Conservation (phyloP, 2,329 filamentous ascomycete genomes). For the Mollisiaceae sp. region DNA sequence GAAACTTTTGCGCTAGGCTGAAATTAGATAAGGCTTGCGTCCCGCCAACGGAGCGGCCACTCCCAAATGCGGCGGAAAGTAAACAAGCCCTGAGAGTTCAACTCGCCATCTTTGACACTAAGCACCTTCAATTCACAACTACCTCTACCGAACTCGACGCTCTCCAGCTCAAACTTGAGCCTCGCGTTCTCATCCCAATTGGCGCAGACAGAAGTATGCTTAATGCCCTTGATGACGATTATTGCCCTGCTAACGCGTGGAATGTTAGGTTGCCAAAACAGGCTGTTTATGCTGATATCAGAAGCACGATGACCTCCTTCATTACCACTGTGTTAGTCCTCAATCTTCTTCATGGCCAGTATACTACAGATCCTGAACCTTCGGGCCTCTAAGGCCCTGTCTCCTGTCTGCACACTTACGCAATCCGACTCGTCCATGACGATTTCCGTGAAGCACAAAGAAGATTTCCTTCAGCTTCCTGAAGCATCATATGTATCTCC, state of each 20-base stretch:
- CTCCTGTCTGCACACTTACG: conserved; percentile 38
- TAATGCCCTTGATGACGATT: conserved; percentile 1
- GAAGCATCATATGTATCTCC: conserved; percentile 45
- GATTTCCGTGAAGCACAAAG: conserved; percentile 27
- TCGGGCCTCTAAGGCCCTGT: conserved; percentile 26
- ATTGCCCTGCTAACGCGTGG: conserved; percentile 39
- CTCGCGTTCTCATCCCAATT: background rate
- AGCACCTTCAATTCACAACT: background rate
- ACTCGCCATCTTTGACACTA: background rate
- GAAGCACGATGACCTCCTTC: conserved; percentile 71
- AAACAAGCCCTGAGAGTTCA: conserved; percentile 1
- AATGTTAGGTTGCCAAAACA: conserved; percentile 33
- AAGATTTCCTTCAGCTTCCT: conserved; percentile 48
- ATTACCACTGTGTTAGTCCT: conserved; percentile 79
- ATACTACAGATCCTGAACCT: conserved; percentile 45
- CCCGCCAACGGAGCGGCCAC: background rate
- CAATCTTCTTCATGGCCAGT: conserved; percentile 42
- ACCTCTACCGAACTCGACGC: background rate
- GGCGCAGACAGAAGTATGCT: conserved; percentile 2
- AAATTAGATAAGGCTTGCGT: background rate
- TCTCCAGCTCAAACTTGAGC: background rate
- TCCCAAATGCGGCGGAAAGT: conserved; percentile 6
- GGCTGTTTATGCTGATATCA: conserved; percentile 2
- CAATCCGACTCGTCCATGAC: conserved; percentile 40
- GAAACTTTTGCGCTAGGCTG: background rate